Evolutionary conservation across 176 grass and related monocot species (phyloP).

Genomic region (Tillandsia leiboldiana): DNA sequence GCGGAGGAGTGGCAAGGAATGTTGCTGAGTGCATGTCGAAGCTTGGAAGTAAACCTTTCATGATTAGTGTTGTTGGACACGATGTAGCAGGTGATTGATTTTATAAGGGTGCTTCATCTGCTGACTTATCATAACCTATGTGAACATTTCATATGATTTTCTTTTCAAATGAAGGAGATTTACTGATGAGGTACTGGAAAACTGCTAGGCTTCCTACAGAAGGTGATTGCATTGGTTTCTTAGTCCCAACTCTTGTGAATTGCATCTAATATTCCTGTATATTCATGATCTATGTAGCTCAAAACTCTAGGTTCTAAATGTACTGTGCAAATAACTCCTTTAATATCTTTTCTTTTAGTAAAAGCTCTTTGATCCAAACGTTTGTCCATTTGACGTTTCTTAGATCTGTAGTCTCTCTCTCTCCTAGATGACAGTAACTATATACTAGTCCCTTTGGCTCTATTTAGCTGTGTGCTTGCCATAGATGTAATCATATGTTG

Average conservation of each 20-base stretch:
- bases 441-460: no score
- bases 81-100: conserved; percentile 69
- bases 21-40: conserved; percentile 94
- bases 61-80: conserved; percentile 83
- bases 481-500: no score
- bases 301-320: no score
- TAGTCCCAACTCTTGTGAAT: neutral
- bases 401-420: no score
- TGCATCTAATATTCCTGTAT: neutral
- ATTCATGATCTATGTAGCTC: no score
- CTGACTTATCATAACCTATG: neutral
- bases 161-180: conserved; percentile 50
- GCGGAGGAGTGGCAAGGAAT: conserved; percentile 87
- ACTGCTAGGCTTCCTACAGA: conserved; percentile 46
- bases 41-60: conserved; percentile 61
- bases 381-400: neutral
- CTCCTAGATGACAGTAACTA: no score
- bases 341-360: no score
- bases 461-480: no score
- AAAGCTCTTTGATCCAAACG: no score
- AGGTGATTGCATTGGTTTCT: conserved; percentile 29
- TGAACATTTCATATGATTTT: conserved; percentile 6
- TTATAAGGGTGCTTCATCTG: neutral
- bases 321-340: no score
- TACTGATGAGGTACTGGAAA: conserved; percentile 76